Base-by-base conservation (phyloP, 345 rosid genomes). In the Adansonia digitata region DNA sequence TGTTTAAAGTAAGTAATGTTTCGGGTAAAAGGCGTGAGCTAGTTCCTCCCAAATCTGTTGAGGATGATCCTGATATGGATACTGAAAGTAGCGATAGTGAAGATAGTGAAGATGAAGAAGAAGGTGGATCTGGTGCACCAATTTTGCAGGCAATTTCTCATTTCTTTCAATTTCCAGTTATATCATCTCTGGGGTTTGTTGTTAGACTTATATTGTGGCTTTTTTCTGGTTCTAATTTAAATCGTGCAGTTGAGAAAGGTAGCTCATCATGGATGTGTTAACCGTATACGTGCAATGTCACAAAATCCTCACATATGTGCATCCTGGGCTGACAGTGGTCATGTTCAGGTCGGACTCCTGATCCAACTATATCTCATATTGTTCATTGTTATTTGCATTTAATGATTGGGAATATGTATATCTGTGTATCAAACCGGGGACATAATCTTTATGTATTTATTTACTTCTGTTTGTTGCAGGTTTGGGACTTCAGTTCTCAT, bases 271-370 rank as follows among this genome's bases (percentile, higher is more conserved):
- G 97, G 99, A 59, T 89, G 86, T 81, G 86, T 96, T 66, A 93
- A 96, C 82, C 97, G 98, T 39, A 88, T 96, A 7, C 93, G 97
- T 73, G 87, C 98, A 59, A 93, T 93, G 99, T 56, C 86, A 35
- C 97, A 96, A 79, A 90, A 81, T 71, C 90, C 99, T 69, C 94
- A 93, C 71, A 89, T 96, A 59, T 91, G 97, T 72, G 98, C 94
- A 69, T 88, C 99, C 75, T 96, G 97, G 97, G 92, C 91, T 29
- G 99, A 93, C 79, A 84, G 94, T 40, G 91, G 97, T 72, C 92
- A 88, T 77, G 97, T 96, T 73, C 98, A 92, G 92, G 98, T 96
- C 60, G 74, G 83, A 75, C 69, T 80, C 67, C 2, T 40, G 48
- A 40, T 57, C 22, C 26, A 61, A 29, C 34, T 31, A n/a, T n/a